Base-by-base conservation (phyloP, 306 rosid species). In the Bauhinia variegata region DNA sequence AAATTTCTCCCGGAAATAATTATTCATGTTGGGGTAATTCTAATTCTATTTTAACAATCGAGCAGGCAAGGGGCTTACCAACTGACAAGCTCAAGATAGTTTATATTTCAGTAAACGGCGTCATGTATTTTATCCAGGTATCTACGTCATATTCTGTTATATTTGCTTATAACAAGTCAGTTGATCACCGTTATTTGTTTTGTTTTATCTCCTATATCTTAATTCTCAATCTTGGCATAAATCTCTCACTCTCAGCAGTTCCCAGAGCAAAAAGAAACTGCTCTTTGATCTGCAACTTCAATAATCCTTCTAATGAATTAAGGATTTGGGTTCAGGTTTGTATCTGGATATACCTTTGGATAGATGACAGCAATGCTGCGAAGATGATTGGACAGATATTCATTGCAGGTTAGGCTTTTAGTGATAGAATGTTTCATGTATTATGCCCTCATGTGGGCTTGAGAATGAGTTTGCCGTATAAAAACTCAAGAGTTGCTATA, bases 21-120 rank as follows among this genome's bases (percentile, higher is more conserved):
- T 51, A 2, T 33, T 13, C 65, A 66, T 17, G 14, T 56, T 65
- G 12, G 5, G 49, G 54, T 50, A 67, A 51, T 37, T 58, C 64
- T 77, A 10, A 69, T 54, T 19, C 55, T 67, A 11, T 75, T 58
- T 68, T 8, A 16, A 52, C 68, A 60, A 15, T 39, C 69, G 76
- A 55, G 49, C 89, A 93, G 99, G 99, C 99, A 55, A 88, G 95
- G 82, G 82, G 95, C 82, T 84, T 88, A 75, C 92, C 97, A 2
- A 82, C 90, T 4, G 95, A 88, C 71, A 93, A 90, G 78, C 99
- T 90, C 72, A 82, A 80, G 84, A 72, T 82, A 60, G 72, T 77
- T 55, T 93, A 93, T 60, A 63, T 87, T 63, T 83, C 97, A 44
- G 54, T 90, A 54, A 93, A 93, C 49, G 79, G 73, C 23, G 91